phyloP scores from a whole-genome alignment of 768 basidiomycete species.

The Strobilomyces dryophilus region DNA sequence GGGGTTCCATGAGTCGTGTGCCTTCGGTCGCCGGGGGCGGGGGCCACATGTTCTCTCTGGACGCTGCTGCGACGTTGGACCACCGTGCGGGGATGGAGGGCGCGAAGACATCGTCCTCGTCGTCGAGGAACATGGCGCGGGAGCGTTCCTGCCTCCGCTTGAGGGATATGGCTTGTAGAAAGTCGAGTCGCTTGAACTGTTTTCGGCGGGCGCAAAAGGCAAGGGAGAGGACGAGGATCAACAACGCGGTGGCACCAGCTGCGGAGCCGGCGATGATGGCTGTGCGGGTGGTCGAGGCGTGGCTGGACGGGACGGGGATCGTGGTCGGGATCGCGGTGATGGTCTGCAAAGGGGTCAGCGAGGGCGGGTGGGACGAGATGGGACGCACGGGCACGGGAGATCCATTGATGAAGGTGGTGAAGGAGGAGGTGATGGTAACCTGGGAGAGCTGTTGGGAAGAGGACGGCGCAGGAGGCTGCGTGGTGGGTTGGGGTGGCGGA shows the following conservation, averaged over 20 bases:
- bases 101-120: constrained; percentile 18
- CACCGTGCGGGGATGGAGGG: constrained; percentile 1
- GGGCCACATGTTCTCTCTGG: constrained; percentile 45
- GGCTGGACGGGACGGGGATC: constrained; percentile 6
- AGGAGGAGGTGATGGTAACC: constrained; percentile 20
- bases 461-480: constrained; percentile 1
- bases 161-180: constrained; percentile 26
- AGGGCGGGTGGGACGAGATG: background rate
- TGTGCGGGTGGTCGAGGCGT: constrained; percentile 25
- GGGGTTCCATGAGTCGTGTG: constrained; percentile 21
- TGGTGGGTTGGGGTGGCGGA: background rate
- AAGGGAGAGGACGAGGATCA: constrained; percentile 33
- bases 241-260: constrained; percentile 33
- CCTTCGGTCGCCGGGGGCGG: constrained; percentile 30
- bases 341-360: constrained; percentile 9
- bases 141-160: constrained; percentile 16
- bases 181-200: constrained; percentile 32
- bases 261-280: constrained; percentile 42
- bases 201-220: constrained; percentile 38
- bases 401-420: constrained; percentile 16
- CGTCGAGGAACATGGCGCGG: constrained; percentile 23
- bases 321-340: constrained; percentile 14
- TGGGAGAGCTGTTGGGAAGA: constrained; percentile 3
- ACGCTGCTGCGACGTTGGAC: constrained; percentile 44
- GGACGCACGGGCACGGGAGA: constrained; percentile 16